phyloP scores from a whole-genome alignment of 164 flowering plant genomes.

The Nymphaea colorata region DNA sequence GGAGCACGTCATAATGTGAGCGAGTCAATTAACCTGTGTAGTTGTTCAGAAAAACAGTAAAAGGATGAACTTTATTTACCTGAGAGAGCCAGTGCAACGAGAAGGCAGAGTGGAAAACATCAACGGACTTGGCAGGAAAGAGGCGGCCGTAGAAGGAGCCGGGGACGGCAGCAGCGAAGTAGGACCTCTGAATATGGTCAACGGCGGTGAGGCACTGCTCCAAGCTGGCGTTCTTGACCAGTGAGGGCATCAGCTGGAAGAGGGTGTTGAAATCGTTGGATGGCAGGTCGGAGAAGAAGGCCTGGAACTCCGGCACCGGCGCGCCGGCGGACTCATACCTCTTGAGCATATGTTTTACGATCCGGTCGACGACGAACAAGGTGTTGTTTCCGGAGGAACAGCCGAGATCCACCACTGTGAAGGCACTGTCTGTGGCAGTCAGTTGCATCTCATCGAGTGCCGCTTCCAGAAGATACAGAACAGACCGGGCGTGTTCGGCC shows the following conservation, averaged over 20 bases:
- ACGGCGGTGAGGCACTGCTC: conserved; percentile 65
- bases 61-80: conserved; percentile 17
- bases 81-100: conserved; percentile 94
- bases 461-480: conserved; percentile 63
- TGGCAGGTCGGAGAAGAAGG: conserved; percentile 82
- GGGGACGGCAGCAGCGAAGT: conserved; percentile 81
- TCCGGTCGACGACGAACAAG: conserved; percentile 42
- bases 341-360: conserved; percentile 62
- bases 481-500: conserved; percentile 74
- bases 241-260: conserved; percentile 75
- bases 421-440: conserved; percentile 22
- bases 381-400: conserved; percentile 78
- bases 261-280: conserved; percentile 91
- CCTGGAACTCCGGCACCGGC: conserved; percentile 67
- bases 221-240: conserved; percentile 41
- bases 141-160: conserved; percentile 73
- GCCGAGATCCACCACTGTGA: conserved; percentile 67
- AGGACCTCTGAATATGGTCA: conserved; percentile 36
- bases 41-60: too few species aligned
- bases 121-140: conserved; percentile 53
- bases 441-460: conserved; percentile 50
- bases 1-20: neutral
- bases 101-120: conserved; percentile 79
- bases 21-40: too few species aligned
- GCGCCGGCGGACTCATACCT: conserved; percentile 44